Evolutionary conservation across 1,284 basidiomycete species (phyloP), one percentile per base, ranked within the genome.

Genomic region (Leccinum solheimii): DNA sequence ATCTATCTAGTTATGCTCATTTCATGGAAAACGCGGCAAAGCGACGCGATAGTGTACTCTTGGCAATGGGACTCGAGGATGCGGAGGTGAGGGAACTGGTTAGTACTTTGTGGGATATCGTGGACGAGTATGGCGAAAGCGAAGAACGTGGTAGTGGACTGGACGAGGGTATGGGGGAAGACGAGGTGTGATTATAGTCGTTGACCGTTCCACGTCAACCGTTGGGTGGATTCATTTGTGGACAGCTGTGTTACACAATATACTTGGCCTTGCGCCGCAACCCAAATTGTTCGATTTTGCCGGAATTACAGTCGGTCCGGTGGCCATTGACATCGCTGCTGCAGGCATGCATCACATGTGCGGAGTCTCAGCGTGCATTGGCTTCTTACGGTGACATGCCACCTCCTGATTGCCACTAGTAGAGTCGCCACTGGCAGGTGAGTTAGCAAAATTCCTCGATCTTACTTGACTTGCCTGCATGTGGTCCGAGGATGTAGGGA

Each of bases 11-110:
- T 2, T 83, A 85, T 68, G 83, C 83, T 1, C 67, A 63, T 26
- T 79, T 81, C 56, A 69, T 80, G 13, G 78, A 82, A 51, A 65
- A 64, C 2, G 77, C 75, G 55, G 66, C 68, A 71, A 63, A 72
- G 68, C 64, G 73, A 67, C 59, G 66, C 64, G 60, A 69, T 68
- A 34, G 68, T 62, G 63, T 58, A 3, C 60, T 75, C 13, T 63
- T 64, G 4, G 53, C 62, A 7, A 69, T 75, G 49, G 81, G 78
- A 7, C 69, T 82, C 21, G 79, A 81, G 49, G 60, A 70, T 3
- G 86, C 86, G 53, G 84, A 85, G 3, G 65, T 84, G 51, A 77
- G 67, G 58, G 84, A 85, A 55, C 69, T 86, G n/a, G 75, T 69
- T 5, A 80, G 81, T 64, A 79, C 80, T 49, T 67, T 87, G 30